Evolutionary conservation across 2,329 filamentous ascomycete species (phyloP).

Genomic region (Trichoderma sp.): DNA sequence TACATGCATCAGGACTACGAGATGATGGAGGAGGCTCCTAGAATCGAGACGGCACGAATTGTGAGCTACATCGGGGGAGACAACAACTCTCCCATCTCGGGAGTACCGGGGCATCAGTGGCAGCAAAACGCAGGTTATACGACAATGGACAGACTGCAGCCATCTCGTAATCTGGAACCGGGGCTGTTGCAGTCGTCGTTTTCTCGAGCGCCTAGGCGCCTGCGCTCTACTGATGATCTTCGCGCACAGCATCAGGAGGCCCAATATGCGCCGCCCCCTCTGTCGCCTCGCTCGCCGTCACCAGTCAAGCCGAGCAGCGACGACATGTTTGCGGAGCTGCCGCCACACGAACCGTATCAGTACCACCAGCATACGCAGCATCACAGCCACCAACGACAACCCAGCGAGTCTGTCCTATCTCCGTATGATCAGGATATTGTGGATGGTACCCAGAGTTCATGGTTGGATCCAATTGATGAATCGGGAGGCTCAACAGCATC

Average conservation of each 20-base stretch:
- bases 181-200: constrained; percentile 52
- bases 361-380: constrained; percentile 24
- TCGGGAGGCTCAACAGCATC: constrained; percentile 76
- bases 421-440: constrained; percentile 34
- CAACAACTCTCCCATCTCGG: constrained; percentile 17
- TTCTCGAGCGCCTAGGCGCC: constrained; percentile 44
- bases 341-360: constrained; percentile 1
- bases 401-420: constrained; percentile 12
- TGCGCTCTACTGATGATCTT: constrained; percentile 31
- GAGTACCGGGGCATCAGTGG: neutral
- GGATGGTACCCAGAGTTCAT: constrained; percentile 74
- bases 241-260: constrained; percentile 50
- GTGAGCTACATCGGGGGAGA: constrained; percentile 42
- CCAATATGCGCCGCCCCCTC: constrained; percentile 65
- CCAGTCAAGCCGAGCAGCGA: constrained; percentile 28
- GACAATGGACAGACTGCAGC: constrained; percentile 26
- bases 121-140: constrained; percentile 22
- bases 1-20: constrained; percentile 4
- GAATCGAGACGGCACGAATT: constrained; percentile 51
- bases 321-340: constrained; percentile 22
- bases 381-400: constrained; percentile 15
- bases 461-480: constrained; percentile 92
- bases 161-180: constrained; percentile 27
- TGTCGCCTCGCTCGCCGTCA: constrained; percentile 60
- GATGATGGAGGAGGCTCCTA: neutral